Evolutionary conservation across 2,329 filamentous ascomycete species (phyloP).

Genomic region (Tolypocladium tundrense): DNA sequence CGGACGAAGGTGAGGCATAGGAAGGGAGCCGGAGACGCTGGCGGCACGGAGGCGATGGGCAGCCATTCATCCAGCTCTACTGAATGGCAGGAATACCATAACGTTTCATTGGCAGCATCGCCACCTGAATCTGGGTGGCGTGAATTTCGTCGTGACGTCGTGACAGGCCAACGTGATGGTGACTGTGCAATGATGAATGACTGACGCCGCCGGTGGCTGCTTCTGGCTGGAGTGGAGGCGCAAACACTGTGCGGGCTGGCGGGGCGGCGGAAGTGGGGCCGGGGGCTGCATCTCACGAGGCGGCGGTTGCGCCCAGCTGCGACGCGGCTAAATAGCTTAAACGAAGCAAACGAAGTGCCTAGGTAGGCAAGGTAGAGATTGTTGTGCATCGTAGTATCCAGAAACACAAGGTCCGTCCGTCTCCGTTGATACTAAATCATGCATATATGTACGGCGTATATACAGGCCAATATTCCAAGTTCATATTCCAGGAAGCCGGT

Average conservation of each 20-base stretch:
- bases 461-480: too few species aligned
- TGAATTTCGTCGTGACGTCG: neutral
- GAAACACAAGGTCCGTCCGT: too few species aligned
- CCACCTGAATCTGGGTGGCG: neutral
- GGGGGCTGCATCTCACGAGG: too few species aligned
- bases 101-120: constrained; percentile 1
- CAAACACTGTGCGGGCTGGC: neutral
- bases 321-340: too few species aligned
- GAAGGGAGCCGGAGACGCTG: neutral
- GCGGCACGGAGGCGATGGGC: neutral
- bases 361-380: too few species aligned
- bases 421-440: too few species aligned
- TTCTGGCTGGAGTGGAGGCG: neutral
- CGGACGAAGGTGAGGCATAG: neutral
- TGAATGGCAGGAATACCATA: constrained; percentile 28
- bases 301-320: too few species aligned
- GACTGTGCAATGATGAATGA: neutral
- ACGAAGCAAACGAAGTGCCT: too few species aligned
- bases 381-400: too few species aligned
- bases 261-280: neutral
- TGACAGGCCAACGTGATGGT: neutral
- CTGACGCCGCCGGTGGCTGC: neutral
- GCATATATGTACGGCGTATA: too few species aligned
- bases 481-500: too few species aligned
- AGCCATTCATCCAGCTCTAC: constrained; percentile 6